Evolutionary conservation across 805 yeast species (phyloP).

Genomic region (Candida arabinofermentans): DNA sequence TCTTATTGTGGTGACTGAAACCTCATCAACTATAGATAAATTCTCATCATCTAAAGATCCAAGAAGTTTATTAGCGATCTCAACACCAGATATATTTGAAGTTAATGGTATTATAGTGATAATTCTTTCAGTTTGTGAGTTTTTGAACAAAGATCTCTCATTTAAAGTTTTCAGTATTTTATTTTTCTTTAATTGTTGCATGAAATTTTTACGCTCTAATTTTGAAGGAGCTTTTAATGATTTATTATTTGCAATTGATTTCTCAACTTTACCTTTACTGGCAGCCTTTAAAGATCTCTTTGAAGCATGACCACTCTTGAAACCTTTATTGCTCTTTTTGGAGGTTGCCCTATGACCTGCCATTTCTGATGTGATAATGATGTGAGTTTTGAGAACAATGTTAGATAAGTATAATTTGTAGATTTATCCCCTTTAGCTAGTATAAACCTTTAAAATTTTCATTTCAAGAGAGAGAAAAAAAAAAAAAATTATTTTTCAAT

Average conservation of each 20-base stretch:
- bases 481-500: no score
- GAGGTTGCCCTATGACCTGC: constrained; percentile 83
- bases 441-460: no score
- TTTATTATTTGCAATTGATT: constrained; percentile 37
- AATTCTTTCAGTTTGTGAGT: constrained; percentile 74
- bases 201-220: constrained; percentile 69
- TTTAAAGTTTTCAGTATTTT: constrained; percentile 61
- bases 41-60: constrained; percentile 34
- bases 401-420: no score
- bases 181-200: constrained; percentile 70
- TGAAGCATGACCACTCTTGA: constrained; percentile 87
- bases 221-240: constrained; percentile 38
- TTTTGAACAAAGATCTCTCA: constrained; percentile 61
- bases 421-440: not conserved
- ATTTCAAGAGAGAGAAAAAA: no score
- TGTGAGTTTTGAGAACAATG: not conserved
- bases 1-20: constrained; percentile 49
- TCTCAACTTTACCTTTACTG: constrained; percentile 85
- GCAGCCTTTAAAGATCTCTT: constrained; percentile 82
- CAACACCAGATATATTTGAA: constrained; percentile 55
- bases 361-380: no score
- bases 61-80: constrained; percentile 51
- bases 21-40: constrained; percentile 32
- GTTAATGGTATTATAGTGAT: constrained; percentile 80
- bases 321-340: constrained; percentile 82